phyloP scores from a whole-genome alignment of 176 grass and related monocot genomes.

The Bothriochloa decipiens region DNA sequence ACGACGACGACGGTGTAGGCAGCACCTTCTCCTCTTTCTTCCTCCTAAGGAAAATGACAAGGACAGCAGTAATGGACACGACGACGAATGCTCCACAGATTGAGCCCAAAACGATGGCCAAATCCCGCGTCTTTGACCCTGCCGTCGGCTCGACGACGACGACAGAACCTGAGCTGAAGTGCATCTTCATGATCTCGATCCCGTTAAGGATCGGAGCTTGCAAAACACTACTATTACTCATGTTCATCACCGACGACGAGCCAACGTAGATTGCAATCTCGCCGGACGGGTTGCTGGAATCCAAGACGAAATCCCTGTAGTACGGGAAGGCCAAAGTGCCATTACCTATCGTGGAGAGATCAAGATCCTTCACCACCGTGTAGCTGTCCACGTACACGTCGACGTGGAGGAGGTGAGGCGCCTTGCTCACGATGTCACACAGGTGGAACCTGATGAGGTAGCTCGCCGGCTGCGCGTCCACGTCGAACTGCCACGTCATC shows the following conservation, averaged over 20 bases:
- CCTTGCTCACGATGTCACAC: slow-evolving; percentile 62
- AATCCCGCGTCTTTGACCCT: slow-evolving; percentile 5
- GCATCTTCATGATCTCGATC: slow-evolving; percentile 74
- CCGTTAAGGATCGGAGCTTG: slow-evolving; percentile 69
- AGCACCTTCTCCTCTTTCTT: slow-evolving; percentile 25
- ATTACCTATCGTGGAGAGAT: slow-evolving; percentile 39
- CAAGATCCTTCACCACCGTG: neutral
- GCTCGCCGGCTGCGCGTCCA: slow-evolving; percentile 9
- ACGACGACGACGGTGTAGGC: neutral
- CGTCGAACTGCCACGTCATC: slow-evolving; percentile 70
- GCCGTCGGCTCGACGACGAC: slow-evolving; percentile 41
- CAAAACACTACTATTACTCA: neutral
- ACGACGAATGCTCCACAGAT: slow-evolving; percentile 46
- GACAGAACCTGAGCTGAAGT: slow-evolving; percentile 35
- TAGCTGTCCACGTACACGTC: slow-evolving; percentile 38
- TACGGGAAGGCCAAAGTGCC: slow-evolving; percentile 50
- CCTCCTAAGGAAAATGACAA: slow-evolving; percentile 18
- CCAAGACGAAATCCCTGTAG: slow-evolving; percentile 52
- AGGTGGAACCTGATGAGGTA: slow-evolving; percentile 78
- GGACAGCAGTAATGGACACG: slow-evolving; percentile 27
- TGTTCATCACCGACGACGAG: slow-evolving; percentile 6
- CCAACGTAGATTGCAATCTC: slow-evolving; percentile 47
- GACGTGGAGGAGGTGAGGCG: slow-evolving; percentile 38
- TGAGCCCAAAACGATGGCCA: slow-evolving; percentile 63
- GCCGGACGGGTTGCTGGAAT: neutral